Conservation (phyloP, 768 basidiomycete species). For the Tubosaeta sp. region DNA sequence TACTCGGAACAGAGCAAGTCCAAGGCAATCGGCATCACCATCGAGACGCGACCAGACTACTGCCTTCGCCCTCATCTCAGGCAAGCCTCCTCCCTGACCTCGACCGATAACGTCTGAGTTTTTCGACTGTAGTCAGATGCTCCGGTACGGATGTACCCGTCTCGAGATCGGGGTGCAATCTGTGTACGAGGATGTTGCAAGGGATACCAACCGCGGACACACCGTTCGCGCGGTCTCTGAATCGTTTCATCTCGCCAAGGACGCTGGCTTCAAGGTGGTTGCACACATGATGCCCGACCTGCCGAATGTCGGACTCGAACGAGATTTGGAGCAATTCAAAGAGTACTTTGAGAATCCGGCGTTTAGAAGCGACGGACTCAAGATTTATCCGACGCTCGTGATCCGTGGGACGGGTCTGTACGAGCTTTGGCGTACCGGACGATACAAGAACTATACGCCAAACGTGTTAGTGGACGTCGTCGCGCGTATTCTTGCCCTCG, state of each 20-base stretch:
- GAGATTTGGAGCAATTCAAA: conserved; percentile 98
- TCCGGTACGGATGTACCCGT: conserved; percentile 97
- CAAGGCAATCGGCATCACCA: conserved; percentile 98
- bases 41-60: conserved; percentile 98
- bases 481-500: conserved; percentile 90
- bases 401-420: conserved; percentile 96
- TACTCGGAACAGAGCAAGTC: conserved; percentile 97
- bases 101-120: background rate
- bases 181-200: conserved; percentile 98
- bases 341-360: conserved; percentile 99
- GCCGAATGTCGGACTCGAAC: conserved; percentile 94
- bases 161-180: conserved; percentile 99
- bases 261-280: conserved; percentile 99
- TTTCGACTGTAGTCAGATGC: conserved; percentile 78
- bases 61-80: conserved; percentile 95
- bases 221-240: conserved; percentile 97
- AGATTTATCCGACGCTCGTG: conserved; percentile 97
- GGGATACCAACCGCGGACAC: conserved; percentile 98
- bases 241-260: conserved; percentile 96
- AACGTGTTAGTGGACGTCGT: conserved; percentile 98
- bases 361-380: conserved; percentile 94
- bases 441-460: conserved; percentile 99
- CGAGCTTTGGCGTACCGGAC: conserved; percentile 93
- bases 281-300: conserved; percentile 99
- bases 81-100: conserved; percentile 33